These are phyloP conservation scores for Silene conica DNA, from an alignment of 148 eudicot genomes.

Conservation along the genomic window DNA sequence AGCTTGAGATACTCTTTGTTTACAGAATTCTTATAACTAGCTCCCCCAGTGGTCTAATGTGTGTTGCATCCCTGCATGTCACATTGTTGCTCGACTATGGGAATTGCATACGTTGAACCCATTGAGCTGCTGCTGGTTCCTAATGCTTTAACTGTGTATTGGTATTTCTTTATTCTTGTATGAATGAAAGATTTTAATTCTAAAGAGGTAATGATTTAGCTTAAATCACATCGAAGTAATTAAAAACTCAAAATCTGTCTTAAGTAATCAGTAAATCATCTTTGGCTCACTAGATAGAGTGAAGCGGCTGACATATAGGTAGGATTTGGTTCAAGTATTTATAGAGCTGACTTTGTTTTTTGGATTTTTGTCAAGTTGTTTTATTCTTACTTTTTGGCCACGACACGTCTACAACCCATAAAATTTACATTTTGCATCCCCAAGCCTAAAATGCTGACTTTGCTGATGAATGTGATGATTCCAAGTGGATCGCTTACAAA, in stretches of 20 bases:
- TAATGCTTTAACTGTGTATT: slow-evolving; percentile 1
- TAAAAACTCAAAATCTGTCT: too few relatives aligned
- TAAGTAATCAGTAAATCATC: too few relatives aligned
- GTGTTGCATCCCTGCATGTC: neutral
- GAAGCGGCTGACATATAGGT: too few relatives aligned
- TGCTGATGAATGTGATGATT: too few relatives aligned
- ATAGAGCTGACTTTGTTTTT: too few relatives aligned
- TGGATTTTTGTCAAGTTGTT: too few relatives aligned
- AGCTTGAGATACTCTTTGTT: neutral
- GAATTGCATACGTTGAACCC: neutral
- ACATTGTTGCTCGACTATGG: neutral
- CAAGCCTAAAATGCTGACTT: too few relatives aligned
- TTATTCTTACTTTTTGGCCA: too few relatives aligned
- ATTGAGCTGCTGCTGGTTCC: neutral
- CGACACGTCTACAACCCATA: too few relatives aligned
- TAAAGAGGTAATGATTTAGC: neutral
- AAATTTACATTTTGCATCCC: too few relatives aligned
- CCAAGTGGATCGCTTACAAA: neutral
- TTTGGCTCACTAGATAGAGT: too few relatives aligned
- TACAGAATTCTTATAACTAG: neutral
- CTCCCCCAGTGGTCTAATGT: neutral
- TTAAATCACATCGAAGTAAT: neutral
- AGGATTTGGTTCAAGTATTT: too few relatives aligned
- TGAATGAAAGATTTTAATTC: neutral
- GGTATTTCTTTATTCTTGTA: neutral